Evolutionary conservation across 2,329 filamentous ascomycete species (phyloP).

Genomic region (Fusarium pilosicola): DNA sequence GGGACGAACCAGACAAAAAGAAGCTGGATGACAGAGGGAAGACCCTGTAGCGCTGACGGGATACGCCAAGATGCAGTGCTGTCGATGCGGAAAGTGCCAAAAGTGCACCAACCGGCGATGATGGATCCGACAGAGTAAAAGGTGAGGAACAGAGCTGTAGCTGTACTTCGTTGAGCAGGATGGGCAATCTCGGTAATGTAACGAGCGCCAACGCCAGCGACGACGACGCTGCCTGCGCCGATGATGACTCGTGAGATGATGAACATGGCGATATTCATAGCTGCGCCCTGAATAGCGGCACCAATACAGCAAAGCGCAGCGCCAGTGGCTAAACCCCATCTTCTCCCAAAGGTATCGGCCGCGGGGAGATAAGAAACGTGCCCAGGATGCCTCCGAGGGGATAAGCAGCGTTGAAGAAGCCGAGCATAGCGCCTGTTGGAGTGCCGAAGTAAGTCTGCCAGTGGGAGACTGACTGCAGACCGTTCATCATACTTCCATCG

Average conservation of each 20-base stretch:
- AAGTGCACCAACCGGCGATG: neutral
- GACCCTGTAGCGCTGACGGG: neutral
- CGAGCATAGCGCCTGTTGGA: neutral
- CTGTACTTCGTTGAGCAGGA: neutral
- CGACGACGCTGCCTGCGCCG: neutral
- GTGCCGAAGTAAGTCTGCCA: conserved; percentile 1
- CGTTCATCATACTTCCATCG: conserved; percentile 7
- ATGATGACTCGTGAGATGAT: neutral
- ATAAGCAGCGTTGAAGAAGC: neutral
- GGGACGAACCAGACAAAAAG: neutral
- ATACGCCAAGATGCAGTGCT: neutral
- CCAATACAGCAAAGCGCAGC: neutral
- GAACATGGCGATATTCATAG: conserved; percentile 5
- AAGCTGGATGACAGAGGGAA: neutral
- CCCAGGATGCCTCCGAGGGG: neutral
- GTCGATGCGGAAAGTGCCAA: neutral
- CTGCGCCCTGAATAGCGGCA: neutral
- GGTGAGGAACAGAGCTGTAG: neutral
- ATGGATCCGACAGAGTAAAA: neutral
- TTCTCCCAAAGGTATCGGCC: neutral
- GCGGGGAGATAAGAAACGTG: neutral
- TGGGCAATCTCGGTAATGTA: conserved; percentile 3
- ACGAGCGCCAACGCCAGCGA: neutral
- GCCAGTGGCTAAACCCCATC: neutral
- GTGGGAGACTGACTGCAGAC: neutral